phyloP scores from a whole-genome alignment of 805 yeast genomes.

The Candida sanyiensis region DNA sequence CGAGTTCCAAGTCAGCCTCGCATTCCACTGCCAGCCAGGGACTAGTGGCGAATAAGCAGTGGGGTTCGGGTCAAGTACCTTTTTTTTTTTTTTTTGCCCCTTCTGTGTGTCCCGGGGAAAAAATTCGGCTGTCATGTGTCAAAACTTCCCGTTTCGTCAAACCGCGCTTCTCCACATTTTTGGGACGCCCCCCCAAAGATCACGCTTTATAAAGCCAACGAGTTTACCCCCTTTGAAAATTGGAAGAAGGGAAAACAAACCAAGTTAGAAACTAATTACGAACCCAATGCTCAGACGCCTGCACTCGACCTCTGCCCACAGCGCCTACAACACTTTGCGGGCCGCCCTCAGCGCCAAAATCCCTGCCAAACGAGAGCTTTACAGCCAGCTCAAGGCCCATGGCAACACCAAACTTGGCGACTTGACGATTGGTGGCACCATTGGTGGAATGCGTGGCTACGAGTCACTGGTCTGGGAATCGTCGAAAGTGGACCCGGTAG shows the following conservation, averaged over 20 bases:
- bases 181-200: too few species aligned
- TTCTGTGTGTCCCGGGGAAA: too few species aligned
- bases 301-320: slow-evolving; percentile 18
- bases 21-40: too few species aligned
- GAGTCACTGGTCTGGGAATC: slow-evolving; percentile 76
- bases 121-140: slow-evolving; percentile 3
- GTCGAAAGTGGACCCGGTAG: slow-evolving; percentile 67
- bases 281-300: slow-evolving; percentile 9
- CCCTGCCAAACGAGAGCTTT: slow-evolving; percentile 38
- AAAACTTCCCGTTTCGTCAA: slow-evolving; percentile 2
- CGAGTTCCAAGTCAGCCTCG: too few species aligned
- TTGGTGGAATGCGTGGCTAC: slow-evolving; percentile 81
- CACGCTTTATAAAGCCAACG: slow-evolving; percentile 1
- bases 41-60: too few species aligned
- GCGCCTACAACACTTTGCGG: neutral
- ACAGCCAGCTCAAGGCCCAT: slow-evolving; percentile 35
- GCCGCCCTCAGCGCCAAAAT: slow-evolving; percentile 17
- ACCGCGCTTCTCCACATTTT: slow-evolving; percentile 5
- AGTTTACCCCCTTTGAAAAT: neutral
- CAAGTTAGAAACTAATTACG: neutral
- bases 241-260: neutral
- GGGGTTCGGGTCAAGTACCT: too few species aligned
- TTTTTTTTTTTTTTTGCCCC: too few species aligned
- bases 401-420: slow-evolving; percentile 37
- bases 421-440: slow-evolving; percentile 37